Conservation (phyloP, 805 yeast genomes). For the Yamadazyma scolyti region DNA sequence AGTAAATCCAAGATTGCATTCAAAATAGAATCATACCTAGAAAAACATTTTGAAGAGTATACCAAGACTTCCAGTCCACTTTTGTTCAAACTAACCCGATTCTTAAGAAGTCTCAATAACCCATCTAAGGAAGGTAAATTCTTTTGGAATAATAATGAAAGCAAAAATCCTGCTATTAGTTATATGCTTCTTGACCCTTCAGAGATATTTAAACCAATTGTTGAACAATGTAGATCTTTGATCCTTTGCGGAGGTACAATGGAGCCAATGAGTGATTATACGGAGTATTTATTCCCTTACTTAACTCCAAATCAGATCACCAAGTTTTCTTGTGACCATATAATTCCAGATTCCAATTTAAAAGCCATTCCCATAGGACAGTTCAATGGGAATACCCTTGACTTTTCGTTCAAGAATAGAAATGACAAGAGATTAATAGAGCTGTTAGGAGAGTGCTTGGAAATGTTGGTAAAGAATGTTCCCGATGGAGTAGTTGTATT, state of each 20-base stretch:
- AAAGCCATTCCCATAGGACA: constrained; percentile 51
- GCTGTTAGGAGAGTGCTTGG: constrained; percentile 48
- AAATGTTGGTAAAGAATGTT: constrained; percentile 38
- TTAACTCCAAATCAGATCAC: constrained; percentile 34
- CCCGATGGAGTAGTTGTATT: constrained; percentile 81
- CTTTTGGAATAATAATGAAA: constrained; percentile 51
- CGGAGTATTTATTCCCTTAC: constrained; percentile 62
- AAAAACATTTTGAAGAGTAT: constrained; percentile 14
- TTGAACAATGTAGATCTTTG: constrained; percentile 64
- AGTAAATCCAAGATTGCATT: constrained; percentile 71
- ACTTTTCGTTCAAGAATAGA: constrained; percentile 70
- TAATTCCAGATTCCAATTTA: constrained; percentile 69
- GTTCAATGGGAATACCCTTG: constrained; percentile 31
- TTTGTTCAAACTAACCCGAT: constrained; percentile 62
- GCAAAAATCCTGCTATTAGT: constrained; percentile 37
- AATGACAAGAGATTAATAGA: constrained; percentile 41
- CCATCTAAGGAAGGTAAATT: constrained; percentile 79
- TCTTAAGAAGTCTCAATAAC: constrained; percentile 61
- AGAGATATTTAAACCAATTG: constrained; percentile 59
- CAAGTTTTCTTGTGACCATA: constrained; percentile 75
- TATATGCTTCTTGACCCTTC: constrained; percentile 82
- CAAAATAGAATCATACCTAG: constrained; percentile 73
- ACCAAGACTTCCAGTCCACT: constrained; percentile 44
- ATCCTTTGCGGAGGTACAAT: constrained; percentile 92
- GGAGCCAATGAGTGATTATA: constrained; percentile 81